Conservation (phyloP, 169 alveolate species). For the Eimeria maxima region DNA sequence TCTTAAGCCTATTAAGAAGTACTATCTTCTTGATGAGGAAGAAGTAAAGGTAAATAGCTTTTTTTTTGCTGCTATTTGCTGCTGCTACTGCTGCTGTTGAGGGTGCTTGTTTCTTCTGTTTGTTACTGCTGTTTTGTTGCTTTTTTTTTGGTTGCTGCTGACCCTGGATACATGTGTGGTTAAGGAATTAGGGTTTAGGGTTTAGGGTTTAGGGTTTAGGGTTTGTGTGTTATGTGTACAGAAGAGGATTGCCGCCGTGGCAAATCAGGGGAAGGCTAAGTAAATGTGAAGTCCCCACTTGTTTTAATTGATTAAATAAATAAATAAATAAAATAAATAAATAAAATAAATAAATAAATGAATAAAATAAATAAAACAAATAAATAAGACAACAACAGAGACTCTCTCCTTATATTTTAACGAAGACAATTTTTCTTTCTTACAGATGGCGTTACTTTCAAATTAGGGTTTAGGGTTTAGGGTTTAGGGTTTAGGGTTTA, state of each 20-base stretch:
- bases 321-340: too few relatives aligned
- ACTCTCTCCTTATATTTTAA: too few relatives aligned
- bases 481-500: neutral
- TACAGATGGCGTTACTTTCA: too few relatives aligned
- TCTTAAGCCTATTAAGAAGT: conserved; percentile 93
- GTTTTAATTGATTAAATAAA: too few relatives aligned
- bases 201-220: conserved; percentile 9
- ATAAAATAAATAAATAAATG: too few relatives aligned
- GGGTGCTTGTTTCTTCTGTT: too few relatives aligned
- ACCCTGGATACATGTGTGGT: neutral
- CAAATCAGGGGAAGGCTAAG: conserved; percentile 97
- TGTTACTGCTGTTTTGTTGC: too few relatives aligned
- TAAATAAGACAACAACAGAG: too few relatives aligned
- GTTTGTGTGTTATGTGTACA: conserved; percentile 54
- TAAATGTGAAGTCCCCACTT: conserved; percentile 79
- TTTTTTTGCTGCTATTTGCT: too few relatives aligned
- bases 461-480: neutral
- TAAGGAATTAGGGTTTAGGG: neutral
- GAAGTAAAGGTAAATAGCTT: conserved; percentile 88
- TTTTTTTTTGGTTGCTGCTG: neutral
- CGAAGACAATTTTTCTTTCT: neutral
- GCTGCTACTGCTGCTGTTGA: neutral
- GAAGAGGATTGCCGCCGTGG: conserved; percentile 96
- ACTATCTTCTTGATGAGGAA: conserved; percentile 96
- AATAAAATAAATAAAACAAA: too few relatives aligned